These are phyloP conservation scores for Ceratopteris richardii DNA, from an alignment of 75 land plant genomes.

Conservation along the genomic window DNA sequence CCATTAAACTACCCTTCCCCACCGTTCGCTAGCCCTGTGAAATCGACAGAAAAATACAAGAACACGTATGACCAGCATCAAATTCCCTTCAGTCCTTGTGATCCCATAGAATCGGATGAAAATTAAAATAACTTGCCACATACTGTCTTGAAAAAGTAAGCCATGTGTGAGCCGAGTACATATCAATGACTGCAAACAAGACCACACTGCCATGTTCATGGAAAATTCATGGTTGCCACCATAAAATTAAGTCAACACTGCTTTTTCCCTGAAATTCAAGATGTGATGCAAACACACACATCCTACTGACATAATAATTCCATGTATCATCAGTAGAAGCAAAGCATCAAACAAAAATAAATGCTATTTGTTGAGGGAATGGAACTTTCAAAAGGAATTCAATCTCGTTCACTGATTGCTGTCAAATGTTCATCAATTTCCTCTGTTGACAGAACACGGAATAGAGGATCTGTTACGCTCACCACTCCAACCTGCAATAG, in stretches of 20 bases:
- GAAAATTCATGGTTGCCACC: no score
- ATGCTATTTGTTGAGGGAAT: not conserved
- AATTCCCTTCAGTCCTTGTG: no score
- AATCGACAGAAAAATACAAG: no score
- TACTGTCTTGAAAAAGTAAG: no score
- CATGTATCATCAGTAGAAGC: not conserved
- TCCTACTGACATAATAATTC: not conserved
- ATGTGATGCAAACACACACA: not conserved
- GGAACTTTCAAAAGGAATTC: not conserved
- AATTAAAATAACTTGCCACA: no score
- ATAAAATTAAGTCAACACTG: not conserved
- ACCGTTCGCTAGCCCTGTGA: no score
- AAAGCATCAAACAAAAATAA: not conserved
- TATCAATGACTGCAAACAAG: no score
- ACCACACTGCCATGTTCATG: no score
- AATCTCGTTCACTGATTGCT: slow-evolving; percentile 80
- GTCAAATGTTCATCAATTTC: slow-evolving; percentile 84
- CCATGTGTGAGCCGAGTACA: no score
- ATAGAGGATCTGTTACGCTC: slow-evolving; percentile 33
- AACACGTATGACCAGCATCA: no score
- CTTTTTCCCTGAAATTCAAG: not conserved
- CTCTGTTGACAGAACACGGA: slow-evolving; percentile 54
- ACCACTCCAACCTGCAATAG: slow-evolving; percentile 68
- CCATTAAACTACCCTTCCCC: no score
- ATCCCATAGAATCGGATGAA: no score